phyloP scores from a whole-genome alignment of 2,329 filamentous ascomycete genomes.

The Hymenoscyphus repandus region DNA sequence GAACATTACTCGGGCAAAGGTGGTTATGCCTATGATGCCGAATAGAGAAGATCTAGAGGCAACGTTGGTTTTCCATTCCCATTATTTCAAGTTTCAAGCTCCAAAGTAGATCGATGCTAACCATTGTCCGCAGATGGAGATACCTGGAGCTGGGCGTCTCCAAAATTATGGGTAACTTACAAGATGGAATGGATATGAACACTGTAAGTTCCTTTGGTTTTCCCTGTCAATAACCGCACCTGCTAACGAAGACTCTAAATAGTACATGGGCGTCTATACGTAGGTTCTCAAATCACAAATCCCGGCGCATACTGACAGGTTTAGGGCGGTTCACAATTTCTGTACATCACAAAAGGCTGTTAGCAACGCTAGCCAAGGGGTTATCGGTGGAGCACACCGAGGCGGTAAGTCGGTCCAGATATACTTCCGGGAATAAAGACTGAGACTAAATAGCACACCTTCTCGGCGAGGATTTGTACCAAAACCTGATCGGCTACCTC shows the following conservation, averaged over 20 bases:
- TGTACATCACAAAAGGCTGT: constrained; percentile 96
- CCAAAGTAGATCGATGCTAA: constrained; percentile 6
- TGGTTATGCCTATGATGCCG: constrained; percentile 49
- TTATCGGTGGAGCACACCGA: constrained; percentile 54
- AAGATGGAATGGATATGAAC: constrained; percentile 89
- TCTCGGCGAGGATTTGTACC: constrained; percentile 92
- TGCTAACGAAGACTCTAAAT: constrained; percentile 11
- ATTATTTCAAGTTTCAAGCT: neutral
- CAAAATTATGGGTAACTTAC: constrained; percentile 88
- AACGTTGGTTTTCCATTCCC: constrained; percentile 44
- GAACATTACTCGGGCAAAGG: constrained; percentile 10
- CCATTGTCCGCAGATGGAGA: constrained; percentile 61
- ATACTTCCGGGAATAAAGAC: constrained; percentile 8
- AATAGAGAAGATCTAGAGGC: constrained; percentile 58
- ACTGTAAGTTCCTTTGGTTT: constrained; percentile 51
- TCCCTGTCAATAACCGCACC: neutral
- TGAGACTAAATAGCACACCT: constrained; percentile 65
- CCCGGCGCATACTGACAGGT: constrained; percentile 33
- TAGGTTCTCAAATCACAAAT: constrained; percentile 35
- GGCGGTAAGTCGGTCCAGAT: constrained; percentile 51
- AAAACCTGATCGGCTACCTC: constrained; percentile 82
- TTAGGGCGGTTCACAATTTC: constrained; percentile 91
- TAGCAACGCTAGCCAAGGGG: constrained; percentile 43
- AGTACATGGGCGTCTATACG: constrained; percentile 98
- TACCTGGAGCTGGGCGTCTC: constrained; percentile 86